Evolutionary conservation across 2,329 filamentous ascomycete genomes (phyloP), one percentile per base, ranked within the genome.

Genomic region (Hypoxylon sp.): DNA sequence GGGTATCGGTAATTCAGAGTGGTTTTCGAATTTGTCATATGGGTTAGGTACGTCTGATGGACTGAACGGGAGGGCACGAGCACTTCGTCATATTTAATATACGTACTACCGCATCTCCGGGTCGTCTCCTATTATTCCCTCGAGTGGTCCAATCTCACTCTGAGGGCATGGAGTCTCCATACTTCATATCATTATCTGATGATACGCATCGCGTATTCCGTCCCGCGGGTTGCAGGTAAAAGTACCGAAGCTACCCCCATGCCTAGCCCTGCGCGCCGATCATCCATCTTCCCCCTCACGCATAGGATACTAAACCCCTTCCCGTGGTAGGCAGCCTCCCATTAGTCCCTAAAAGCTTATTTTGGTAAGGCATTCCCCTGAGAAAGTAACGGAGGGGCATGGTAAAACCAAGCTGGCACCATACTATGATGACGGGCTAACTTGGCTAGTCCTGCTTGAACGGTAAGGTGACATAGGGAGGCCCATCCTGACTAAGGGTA

Each of bases 81-180:
- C 17, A 40, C 31, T 46, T 63, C 44, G 53, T 60, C 54, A 48
- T 69, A 69, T 56, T 69, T 69, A 66, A 64, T 69, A 69, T 66
- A 64, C 62, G 48, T 59, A 69, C 63, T 48, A 64, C 65, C 49
- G 58, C 58, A 66, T 68, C 57, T 17, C 48, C 35, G 48, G 30
- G n/a, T 33, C 33, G 25, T 61, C 56, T 42, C 54, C 30, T 46
- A 62, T 58, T 67, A 59, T 49, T 53, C 33, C 50, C 14, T 58
- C 30, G 35, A 53, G 33, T 61, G 49, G 53, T 31, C 42, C 46
- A 50, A 66, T 69, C 65, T 71, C 50, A 68, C 65, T 54, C 53
- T 33, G 8, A 27, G 54, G 31, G 40, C 22, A 61, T 63, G 37
- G 46, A 51, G 48, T 42, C 42, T n/a, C 20, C 59, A 55, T 59